A percentile compares a stretch with the other conserved stretches of the same genome.
Evolutionary conservation across 768 basidiomycete species (phyloP).

Genomic region (Kwoniella sp.): DNA sequence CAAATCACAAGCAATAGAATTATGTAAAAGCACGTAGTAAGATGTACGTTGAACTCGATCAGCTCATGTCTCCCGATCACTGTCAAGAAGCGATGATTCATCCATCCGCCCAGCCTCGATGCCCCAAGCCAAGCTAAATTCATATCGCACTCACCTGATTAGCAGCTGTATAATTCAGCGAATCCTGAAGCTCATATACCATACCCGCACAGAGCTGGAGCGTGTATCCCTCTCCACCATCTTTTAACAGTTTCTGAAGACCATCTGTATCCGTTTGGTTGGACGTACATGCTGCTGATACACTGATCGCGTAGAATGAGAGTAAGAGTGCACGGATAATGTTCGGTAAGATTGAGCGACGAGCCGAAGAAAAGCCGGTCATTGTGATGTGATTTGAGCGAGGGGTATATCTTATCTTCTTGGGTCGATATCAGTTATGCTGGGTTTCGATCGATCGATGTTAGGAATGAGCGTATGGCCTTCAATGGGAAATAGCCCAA

Average conservation of each 20-base stretch:
- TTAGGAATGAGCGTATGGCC: too few species aligned
- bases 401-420: too few species aligned
- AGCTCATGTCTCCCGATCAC: neutral
- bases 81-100: neutral
- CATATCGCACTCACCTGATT: slow-evolving; percentile 57
- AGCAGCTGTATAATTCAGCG: slow-evolving; percentile 67
- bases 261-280: slow-evolving; percentile 36
- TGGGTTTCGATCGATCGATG: too few species aligned
- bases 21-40: neutral
- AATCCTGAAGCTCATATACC: slow-evolving; percentile 67
- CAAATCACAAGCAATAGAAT: neutral
- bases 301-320: slow-evolving; percentile 8
- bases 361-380: too few species aligned
- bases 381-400: too few species aligned
- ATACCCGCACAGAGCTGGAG: slow-evolving; percentile 68
- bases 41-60: too few species aligned
- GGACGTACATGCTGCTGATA: slow-evolving; percentile 35
- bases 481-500: too few species aligned
- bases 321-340: neutral
- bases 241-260: slow-evolving; percentile 31
- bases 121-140: too few species aligned
- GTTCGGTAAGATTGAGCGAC: too few species aligned
- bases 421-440: too few species aligned
- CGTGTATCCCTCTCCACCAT: slow-evolving; percentile 61
- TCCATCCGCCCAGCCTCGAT: too few species aligned